Conservation (phyloP, 768 basidiomycete species). For the Russula vinacea region DNA sequence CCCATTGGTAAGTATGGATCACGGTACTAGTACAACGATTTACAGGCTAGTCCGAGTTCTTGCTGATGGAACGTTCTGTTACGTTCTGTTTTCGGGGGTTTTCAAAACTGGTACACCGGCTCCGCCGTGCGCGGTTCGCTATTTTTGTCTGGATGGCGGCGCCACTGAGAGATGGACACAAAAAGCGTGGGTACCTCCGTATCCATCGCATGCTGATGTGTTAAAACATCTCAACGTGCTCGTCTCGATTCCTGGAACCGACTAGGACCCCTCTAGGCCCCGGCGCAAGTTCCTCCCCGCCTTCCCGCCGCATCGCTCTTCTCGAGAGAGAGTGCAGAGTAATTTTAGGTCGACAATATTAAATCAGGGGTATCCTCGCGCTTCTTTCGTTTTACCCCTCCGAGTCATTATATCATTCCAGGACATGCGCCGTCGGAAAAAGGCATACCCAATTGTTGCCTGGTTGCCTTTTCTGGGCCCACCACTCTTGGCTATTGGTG, state of each 20-base stretch:
- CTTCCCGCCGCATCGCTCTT: background rate
- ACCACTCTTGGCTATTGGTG: background rate
- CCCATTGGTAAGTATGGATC: background rate
- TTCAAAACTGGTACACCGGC: background rate
- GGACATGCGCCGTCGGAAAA: background rate
- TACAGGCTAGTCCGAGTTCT: background rate
- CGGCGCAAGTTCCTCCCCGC: background rate
- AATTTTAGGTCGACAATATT: conserved; percentile 4
- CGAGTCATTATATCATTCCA: background rate
- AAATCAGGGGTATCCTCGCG: background rate
- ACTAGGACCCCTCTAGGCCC: background rate
- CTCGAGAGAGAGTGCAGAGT: conserved; percentile 9
- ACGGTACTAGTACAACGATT: background rate
- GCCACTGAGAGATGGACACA: background rate
- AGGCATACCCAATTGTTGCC: background rate
- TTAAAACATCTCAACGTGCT: background rate
- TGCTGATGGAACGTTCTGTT: background rate
- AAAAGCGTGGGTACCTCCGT: conserved; percentile 11
- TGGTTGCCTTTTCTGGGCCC: background rate
- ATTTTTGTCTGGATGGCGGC: conserved; percentile 11
- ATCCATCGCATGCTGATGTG: conserved; percentile 11
- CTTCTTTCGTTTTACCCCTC: background rate
- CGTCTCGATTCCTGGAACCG: too few species aligned
- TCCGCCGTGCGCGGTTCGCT: background rate
- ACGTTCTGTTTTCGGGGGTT: background rate